Percentiles rank a stretch among this genome's conserved stretches.
phyloP scores from a whole-genome alignment of 2,329 filamentous ascomycete genomes.

The Penicillium sp. region DNA sequence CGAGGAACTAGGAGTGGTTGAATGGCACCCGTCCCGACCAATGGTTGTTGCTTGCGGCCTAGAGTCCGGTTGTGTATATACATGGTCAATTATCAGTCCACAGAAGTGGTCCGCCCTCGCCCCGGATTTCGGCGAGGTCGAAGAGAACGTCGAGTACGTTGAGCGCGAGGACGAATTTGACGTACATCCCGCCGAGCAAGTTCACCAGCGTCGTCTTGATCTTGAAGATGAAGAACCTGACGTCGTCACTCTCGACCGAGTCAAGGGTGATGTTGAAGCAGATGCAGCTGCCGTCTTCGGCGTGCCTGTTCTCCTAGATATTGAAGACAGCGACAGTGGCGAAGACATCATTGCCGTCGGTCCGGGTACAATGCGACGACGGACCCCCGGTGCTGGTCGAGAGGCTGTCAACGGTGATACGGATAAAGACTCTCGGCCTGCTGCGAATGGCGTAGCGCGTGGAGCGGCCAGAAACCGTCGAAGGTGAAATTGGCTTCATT shows the following conservation, averaged over 20 bases:
- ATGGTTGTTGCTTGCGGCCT: constrained; percentile 89
- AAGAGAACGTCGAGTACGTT: constrained; percentile 97
- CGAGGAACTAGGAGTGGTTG: constrained; percentile 93
- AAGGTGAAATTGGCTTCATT: constrained; percentile 24
- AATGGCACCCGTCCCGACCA: constrained; percentile 91
- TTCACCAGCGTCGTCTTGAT: constrained; percentile 87
- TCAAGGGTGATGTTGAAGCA: constrained; percentile 62
- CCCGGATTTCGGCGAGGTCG: constrained; percentile 94
- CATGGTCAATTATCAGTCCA: constrained; percentile 93
- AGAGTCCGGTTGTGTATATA: constrained; percentile 90
- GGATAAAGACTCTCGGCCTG: constrained; percentile 30
- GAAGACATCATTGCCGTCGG: constrained; percentile 76
- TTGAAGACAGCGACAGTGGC: constrained; percentile 93
- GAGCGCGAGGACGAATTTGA: constrained; percentile 98
- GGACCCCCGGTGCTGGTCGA: constrained; percentile 76
- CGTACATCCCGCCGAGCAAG: constrained; percentile 91
- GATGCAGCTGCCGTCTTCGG: constrained; percentile 68
- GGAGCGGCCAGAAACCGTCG: constrained; percentile 36
- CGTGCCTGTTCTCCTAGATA: constrained; percentile 91
- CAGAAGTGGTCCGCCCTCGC: constrained; percentile 97
- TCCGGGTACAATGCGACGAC: constrained; percentile 81
- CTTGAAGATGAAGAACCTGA: constrained; percentile 93
- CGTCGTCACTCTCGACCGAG: constrained; percentile 75
- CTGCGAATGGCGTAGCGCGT: constrained; percentile 28
- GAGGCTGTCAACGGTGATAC: constrained; percentile 54